Conservation (phyloP, 345 rosid genomes). For the Citrus glauca region DNA sequence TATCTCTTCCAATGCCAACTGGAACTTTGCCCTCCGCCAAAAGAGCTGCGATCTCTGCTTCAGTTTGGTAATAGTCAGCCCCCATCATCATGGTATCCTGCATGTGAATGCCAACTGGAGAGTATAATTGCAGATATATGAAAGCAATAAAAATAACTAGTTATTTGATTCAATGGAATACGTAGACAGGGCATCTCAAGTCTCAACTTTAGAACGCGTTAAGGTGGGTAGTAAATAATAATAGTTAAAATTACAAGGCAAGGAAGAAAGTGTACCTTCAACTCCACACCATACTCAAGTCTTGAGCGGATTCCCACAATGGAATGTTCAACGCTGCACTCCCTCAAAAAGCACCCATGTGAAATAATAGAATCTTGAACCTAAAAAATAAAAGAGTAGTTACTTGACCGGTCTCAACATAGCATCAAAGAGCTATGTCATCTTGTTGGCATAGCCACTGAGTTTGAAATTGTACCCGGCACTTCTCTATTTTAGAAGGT, state of each 20-base stretch:
- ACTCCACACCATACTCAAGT: slow-evolving; percentile 61
- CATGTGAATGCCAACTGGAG: not conserved
- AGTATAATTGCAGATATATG: not conserved
- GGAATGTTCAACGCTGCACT: slow-evolving; percentile 62
- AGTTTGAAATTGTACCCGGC: slow-evolving; percentile 48
- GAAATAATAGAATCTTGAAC: slow-evolving; percentile 73
- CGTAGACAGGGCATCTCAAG: too few relatives aligned
- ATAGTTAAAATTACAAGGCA: not conserved
- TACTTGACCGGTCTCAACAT: too few relatives aligned
- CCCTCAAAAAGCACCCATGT: slow-evolving; percentile 83
- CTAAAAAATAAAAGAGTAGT: slow-evolving; percentile 19
- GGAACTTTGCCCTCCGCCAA: slow-evolving; percentile 82
- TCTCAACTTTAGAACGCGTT: slow-evolving; percentile 15
- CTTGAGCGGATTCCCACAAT: slow-evolving; percentile 78
- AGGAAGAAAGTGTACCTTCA: slow-evolving; percentile 41
- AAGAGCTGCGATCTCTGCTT: slow-evolving; percentile 67
- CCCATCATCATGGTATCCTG: slow-evolving; percentile 97
- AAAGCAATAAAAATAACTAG: not conserved
- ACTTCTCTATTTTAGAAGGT: slow-evolving; percentile 78
- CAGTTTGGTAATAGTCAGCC: slow-evolving; percentile 85
- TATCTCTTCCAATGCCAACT: slow-evolving; percentile 68
- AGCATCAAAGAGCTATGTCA: not conserved
- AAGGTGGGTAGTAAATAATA: too few relatives aligned
- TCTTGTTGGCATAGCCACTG: not conserved
- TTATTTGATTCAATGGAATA: not conserved